Evolutionary conservation across 202 grass and related monocot genomes (phyloP).

Genomic region (Bolboschoenoplectus hybrid): DNA sequence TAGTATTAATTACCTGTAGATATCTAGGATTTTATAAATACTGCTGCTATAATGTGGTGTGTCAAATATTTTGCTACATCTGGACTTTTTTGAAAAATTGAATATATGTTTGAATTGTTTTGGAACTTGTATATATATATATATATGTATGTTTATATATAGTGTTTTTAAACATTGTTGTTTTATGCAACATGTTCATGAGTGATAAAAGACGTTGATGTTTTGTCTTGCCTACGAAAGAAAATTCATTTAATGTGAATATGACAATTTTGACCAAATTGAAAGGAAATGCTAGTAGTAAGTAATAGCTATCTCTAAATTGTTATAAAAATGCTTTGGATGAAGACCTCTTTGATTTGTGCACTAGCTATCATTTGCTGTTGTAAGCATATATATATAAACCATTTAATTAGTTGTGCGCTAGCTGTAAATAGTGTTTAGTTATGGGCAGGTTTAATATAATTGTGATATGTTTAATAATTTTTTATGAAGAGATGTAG

Average conservation of each 20-base stretch:
- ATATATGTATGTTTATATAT: too few species aligned
- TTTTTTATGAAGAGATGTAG: too few species aligned
- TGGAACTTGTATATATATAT: not conserved
- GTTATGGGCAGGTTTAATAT: too few species aligned
- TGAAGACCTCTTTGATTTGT: not conserved
- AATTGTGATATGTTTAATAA: too few species aligned
- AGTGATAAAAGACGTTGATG: slow-evolving; percentile 8
- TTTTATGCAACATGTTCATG: slow-evolving; percentile 3
- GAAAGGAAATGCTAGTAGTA: not conserved
- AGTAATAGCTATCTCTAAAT: not conserved
- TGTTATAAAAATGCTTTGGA: not conserved
- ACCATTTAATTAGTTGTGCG: too few species aligned
- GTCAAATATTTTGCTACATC: not conserved
- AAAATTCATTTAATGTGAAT: slow-evolving; percentile 33
- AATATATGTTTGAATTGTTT: too few species aligned
- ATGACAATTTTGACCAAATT: slow-evolving; percentile 39
- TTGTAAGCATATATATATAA: too few species aligned
- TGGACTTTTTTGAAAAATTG: not conserved
- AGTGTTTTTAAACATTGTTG: not conserved
- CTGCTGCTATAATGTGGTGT: not conserved
- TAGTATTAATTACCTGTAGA: not conserved
- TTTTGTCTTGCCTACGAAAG: slow-evolving; percentile 30
- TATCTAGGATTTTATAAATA: not conserved
- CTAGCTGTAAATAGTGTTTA: too few species aligned
- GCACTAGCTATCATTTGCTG: not conserved